Evolutionary conservation across 2,329 filamentous ascomycete genomes (phyloP).

Genomic region (Verticillium tricorpus): DNA sequence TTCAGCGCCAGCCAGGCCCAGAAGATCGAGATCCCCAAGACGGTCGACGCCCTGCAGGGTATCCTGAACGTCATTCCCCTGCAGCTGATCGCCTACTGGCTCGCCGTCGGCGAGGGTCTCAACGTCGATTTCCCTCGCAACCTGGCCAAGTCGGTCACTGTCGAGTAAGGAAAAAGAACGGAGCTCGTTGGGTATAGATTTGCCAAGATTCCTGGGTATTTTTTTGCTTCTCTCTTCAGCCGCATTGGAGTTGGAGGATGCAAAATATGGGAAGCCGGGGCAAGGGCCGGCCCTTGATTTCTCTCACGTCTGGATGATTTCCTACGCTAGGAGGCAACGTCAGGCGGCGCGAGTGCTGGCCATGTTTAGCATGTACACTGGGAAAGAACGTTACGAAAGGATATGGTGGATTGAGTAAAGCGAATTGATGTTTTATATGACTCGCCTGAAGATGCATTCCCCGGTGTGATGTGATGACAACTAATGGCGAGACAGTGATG

Average conservation of each 20-base stretch:
- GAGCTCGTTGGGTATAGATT: background rate
- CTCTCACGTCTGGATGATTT: background rate
- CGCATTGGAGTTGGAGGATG: background rate
- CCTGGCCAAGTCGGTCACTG: slow-evolving; percentile 97
- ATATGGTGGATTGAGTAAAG: slow-evolving; percentile 1
- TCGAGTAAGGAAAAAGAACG: slow-evolving; percentile 64
- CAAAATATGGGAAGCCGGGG: background rate
- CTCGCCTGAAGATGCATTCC: background rate
- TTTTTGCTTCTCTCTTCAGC: background rate
- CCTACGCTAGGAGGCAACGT: background rate
- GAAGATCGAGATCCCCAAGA: slow-evolving; percentile 96
- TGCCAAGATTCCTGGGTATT: background rate
- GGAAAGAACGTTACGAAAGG: background rate
- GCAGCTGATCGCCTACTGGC: slow-evolving; percentile 98
- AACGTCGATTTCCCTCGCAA: slow-evolving; percentile 99
- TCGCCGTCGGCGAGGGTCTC: slow-evolving; percentile 89
- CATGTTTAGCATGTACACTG: slow-evolving; percentile 3
- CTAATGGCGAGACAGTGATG: too few relatives aligned
- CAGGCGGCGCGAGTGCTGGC: background rate
- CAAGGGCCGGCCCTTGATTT: background rate
- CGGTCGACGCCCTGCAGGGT: slow-evolving; percentile 91
- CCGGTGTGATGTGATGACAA: background rate
- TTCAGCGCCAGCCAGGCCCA: slow-evolving; percentile 85
- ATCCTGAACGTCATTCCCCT: slow-evolving; percentile 96
- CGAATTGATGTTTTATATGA: slow-evolving; percentile 2